These are phyloP conservation scores for Trichoderma hamatum DNA, from an alignment of 2,329 filamentous ascomycete genomes.

Conservation along the genomic window DNA sequence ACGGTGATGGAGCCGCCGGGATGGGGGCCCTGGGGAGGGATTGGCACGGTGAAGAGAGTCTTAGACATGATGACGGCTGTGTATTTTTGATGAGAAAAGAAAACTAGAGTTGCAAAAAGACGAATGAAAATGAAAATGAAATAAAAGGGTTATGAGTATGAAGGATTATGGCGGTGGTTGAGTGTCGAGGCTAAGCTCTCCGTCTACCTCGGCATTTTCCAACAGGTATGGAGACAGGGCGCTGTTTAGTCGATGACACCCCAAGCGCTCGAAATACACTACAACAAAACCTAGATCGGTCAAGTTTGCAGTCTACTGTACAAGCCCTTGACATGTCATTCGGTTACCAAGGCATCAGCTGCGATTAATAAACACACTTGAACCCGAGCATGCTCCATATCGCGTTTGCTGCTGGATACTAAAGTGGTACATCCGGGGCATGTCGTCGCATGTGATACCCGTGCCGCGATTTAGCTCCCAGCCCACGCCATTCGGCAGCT, in stretches of 20 bases:
- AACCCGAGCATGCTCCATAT: not conserved
- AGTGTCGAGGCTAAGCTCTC: not conserved
- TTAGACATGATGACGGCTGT: constrained; percentile 27
- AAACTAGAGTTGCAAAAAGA: not conserved
- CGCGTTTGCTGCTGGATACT: not conserved
- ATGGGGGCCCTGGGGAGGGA: constrained; percentile 53
- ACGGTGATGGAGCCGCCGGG: constrained; percentile 63
- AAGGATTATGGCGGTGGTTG: not conserved
- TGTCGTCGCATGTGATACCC: not conserved
- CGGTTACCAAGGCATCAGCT: not conserved
- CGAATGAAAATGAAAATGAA: not conserved
- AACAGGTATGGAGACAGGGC: not conserved
- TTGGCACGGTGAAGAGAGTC: constrained; percentile 50
- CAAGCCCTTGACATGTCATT: not conserved
- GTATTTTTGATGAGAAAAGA: not conserved
- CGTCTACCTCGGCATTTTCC: not conserved
- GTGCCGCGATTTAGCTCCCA: not conserved
- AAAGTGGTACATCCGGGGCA: not conserved
- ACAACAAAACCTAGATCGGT: too few relatives aligned
- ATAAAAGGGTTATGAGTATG: not conserved
- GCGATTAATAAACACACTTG: not conserved
- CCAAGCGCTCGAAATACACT: not conserved
- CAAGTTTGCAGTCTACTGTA: too few relatives aligned
- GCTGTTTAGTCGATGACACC: not conserved
- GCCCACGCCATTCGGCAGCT: not conserved